These are phyloP conservation scores for Leucocoprinus leucothites DNA, from an alignment of 768 basidiomycete genomes.

Conservation along the genomic window DNA sequence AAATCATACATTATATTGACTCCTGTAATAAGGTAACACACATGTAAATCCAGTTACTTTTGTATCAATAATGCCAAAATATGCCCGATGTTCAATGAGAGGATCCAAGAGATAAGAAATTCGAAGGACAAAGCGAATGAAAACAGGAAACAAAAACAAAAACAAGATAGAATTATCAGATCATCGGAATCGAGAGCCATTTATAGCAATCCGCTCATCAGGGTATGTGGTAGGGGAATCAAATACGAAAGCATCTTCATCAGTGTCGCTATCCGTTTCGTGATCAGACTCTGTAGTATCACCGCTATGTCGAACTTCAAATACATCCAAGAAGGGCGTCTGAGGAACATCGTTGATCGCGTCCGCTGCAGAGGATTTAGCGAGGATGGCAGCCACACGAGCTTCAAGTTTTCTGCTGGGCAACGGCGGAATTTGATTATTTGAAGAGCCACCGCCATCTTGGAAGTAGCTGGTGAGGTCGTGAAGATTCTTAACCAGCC, in stretches of 20 bases:
- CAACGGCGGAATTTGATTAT: constrained; percentile 29
- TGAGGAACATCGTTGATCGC: constrained; percentile 57
- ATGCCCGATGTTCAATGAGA: not conserved
- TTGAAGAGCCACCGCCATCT: constrained; percentile 30
- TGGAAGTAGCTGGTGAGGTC: constrained; percentile 76
- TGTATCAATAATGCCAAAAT: not conserved
- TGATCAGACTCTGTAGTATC: constrained; percentile 49
- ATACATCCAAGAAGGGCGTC: constrained; percentile 79
- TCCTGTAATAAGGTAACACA: not conserved
- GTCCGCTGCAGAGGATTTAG: constrained; percentile 65
- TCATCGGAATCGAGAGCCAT: not conserved
- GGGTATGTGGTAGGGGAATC: constrained; percentile 44
- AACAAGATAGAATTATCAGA: constrained; percentile 2
- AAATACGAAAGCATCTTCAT: constrained; percentile 60
- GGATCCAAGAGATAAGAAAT: not conserved
- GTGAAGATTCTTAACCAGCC: constrained; percentile 74
- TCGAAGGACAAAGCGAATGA: not conserved
- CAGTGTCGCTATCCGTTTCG: constrained; percentile 46
- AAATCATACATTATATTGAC: constrained; percentile 12
- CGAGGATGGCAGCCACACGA: constrained; percentile 77
- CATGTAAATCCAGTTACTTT: constrained; percentile 12
- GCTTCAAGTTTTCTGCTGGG: constrained; percentile 69
- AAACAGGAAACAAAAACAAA: not conserved
- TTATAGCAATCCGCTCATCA: not conserved
- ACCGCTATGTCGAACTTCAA: constrained; percentile 49